Evolutionary conservation across 2,329 filamentous ascomycete species (phyloP).

Genomic region (Talaromyces pinophilus): DNA sequence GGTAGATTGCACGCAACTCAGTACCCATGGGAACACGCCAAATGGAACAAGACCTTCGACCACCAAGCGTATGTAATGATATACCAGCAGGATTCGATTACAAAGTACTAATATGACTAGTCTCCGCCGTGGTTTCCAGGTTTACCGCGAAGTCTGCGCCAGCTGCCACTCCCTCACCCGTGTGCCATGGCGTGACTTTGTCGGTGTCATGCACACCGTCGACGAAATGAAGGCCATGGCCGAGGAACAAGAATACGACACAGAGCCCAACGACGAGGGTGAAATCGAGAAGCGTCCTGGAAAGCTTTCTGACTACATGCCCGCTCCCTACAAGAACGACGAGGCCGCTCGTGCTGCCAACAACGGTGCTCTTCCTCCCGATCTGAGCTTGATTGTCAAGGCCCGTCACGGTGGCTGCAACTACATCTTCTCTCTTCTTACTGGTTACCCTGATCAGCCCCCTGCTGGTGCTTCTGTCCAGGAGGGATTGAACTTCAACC

Average conservation of each 20-base stretch:
- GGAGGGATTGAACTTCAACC: slow-evolving; percentile 98
- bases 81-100: too few relatives aligned
- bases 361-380: slow-evolving; percentile 94
- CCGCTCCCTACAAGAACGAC: slow-evolving; percentile 95
- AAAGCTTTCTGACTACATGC: slow-evolving; percentile 98
- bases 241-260: slow-evolving; percentile 98
- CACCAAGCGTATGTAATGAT: slow-evolving; percentile 80
- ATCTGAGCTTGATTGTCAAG: slow-evolving; percentile 98
- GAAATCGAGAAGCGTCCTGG: slow-evolving; percentile 98
- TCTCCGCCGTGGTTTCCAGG: slow-evolving; percentile 98
- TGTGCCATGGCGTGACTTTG: slow-evolving; percentile 88
- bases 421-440: slow-evolving; percentile 97
- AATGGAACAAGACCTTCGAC: slow-evolving; percentile 94
- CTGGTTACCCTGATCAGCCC: slow-evolving; percentile 94
- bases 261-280: slow-evolving; percentile 95
- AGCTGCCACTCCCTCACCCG: slow-evolving; percentile 95
- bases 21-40: slow-evolving; percentile 94
- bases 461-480: slow-evolving; percentile 84
- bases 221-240: slow-evolving; percentile 97
- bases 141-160: slow-evolving; percentile 97
- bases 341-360: slow-evolving; percentile 97
- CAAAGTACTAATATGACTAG: slow-evolving; percentile 49
- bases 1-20: slow-evolving; percentile 81
- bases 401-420: slow-evolving; percentile 95
- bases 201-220: slow-evolving; percentile 89